Percentiles rank a stretch among this genome's conserved stretches.
phyloP scores from a whole-genome alignment of 129 eudicot species.

The Heracleum sosnowskyi region DNA sequence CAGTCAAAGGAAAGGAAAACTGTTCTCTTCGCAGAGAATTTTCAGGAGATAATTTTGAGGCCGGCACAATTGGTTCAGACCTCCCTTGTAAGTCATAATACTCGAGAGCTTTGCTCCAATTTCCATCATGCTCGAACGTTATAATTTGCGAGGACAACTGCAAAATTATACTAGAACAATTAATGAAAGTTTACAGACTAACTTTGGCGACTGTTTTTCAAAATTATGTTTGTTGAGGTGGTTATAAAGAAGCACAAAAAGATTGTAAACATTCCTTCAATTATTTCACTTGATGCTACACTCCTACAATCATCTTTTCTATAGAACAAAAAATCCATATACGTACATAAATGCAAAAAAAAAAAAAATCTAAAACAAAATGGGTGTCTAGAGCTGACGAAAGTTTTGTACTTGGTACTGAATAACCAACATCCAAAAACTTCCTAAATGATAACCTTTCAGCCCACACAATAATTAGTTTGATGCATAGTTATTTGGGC shows the following conservation, averaged over 20 bases:
- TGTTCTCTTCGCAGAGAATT: slow-evolving; percentile 17
- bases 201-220: neutral
- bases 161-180: slow-evolving; percentile 12
- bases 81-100: slow-evolving; percentile 81
- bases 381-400: no score
- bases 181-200: neutral
- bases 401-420: neutral
- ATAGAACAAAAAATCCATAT: neutral
- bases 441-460: neutral
- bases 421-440: neutral
- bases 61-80: slow-evolving; percentile 35
- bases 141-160: slow-evolving; percentile 86
- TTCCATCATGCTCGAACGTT: slow-evolving; percentile 96
- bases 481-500: neutral
- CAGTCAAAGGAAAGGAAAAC: slow-evolving; percentile 24
- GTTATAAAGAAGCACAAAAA: neutral
- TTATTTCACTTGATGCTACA: neutral
- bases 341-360: neutral
- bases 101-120: slow-evolving; percentile 98
- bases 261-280: neutral
- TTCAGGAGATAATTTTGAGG: slow-evolving; percentile 25
- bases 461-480: neutral
- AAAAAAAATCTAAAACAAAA: neutral
- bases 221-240: neutral
- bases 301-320: neutral